Percentiles rank a stretch among this genome's conserved stretches.
phyloP scores from a whole-genome alignment of 2,329 filamentous ascomycete genomes.

The Fusarium chlamydosporum region DNA sequence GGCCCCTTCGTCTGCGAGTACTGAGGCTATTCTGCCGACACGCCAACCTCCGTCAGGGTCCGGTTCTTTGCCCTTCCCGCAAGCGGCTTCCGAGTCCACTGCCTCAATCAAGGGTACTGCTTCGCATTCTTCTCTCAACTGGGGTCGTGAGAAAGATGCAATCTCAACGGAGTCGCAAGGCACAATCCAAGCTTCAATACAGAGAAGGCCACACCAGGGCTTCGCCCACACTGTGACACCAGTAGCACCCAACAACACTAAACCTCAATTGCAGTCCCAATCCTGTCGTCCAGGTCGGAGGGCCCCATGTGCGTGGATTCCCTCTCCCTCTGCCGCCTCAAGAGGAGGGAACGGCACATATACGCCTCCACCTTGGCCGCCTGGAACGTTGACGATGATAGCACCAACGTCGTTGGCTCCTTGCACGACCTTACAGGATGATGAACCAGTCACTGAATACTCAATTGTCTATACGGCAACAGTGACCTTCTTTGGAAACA shows the following conservation, averaged over 20 bases:
- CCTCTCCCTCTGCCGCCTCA: slow-evolving; percentile 28
- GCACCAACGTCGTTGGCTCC: slow-evolving; percentile 41
- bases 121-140: neutral
- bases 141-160: slow-evolving; percentile 2
- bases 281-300: slow-evolving; percentile 3
- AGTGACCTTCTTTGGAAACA: slow-evolving; percentile 63
- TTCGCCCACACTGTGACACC: slow-evolving; percentile 16
- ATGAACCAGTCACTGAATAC: slow-evolving; percentile 57
- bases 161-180: slow-evolving; percentile 1
- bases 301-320: slow-evolving; percentile 14
- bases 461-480: slow-evolving; percentile 65
- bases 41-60: slow-evolving; percentile 7
- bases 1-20: slow-evolving; percentile 1
- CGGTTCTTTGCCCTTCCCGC: slow-evolving; percentile 3
- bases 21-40: neutral
- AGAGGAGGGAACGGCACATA: slow-evolving; percentile 37
- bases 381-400: slow-evolving; percentile 29
- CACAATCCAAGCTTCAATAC: slow-evolving; percentile 11
- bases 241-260: slow-evolving; percentile 20
- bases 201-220: slow-evolving; percentile 25
- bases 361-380: slow-evolving; percentile 19
- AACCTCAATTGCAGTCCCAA: neutral
- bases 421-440: slow-evolving; percentile 54
- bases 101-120: neutral
- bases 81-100: neutral